These are phyloP conservation scores for Monocercomonoides exilis DNA, from an alignment of 78 protist genomes.

Conservation along the genomic window DNA sequence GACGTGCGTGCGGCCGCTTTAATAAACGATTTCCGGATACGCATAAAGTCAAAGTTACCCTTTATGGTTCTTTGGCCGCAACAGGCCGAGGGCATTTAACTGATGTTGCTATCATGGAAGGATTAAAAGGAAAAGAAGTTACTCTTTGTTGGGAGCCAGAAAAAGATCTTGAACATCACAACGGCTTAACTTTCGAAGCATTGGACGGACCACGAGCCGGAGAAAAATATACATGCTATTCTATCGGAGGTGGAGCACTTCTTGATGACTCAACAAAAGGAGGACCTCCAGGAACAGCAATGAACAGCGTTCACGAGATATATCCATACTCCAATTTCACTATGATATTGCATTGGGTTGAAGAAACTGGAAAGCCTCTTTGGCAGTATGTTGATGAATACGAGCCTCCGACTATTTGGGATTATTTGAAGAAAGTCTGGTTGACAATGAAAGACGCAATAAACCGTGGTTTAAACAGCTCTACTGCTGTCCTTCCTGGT, in stretches of 20 bases:
- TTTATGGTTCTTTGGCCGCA: constrained; percentile 33
- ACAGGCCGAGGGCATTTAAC: constrained; percentile 43
- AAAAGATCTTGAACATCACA: not conserved
- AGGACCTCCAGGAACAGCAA: not conserved
- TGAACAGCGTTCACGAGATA: not conserved
- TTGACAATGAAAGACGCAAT: not conserved
- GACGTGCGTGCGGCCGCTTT: constrained; percentile 10
- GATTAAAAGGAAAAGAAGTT: not conserved
- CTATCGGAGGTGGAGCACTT: constrained; percentile 18
- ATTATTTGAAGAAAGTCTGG: not conserved
- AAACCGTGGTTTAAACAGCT: not conserved
- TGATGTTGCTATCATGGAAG: constrained; percentile 5
- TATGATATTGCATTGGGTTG: not conserved
- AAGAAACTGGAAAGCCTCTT: not conserved
- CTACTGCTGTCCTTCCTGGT: not conserved
- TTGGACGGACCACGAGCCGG: not conserved
- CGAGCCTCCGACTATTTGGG: not conserved
- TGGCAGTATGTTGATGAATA: not conserved
- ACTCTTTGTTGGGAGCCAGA: not conserved
- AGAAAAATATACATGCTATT: not conserved
- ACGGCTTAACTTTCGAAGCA: not conserved
- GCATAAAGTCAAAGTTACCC: not conserved
- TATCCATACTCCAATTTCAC: constrained; percentile 14
- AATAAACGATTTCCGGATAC: not conserved
- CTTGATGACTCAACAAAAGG: not conserved